Conservation (phyloP, 768 basidiomycete species). For the Lentinula aciculospora region DNA sequence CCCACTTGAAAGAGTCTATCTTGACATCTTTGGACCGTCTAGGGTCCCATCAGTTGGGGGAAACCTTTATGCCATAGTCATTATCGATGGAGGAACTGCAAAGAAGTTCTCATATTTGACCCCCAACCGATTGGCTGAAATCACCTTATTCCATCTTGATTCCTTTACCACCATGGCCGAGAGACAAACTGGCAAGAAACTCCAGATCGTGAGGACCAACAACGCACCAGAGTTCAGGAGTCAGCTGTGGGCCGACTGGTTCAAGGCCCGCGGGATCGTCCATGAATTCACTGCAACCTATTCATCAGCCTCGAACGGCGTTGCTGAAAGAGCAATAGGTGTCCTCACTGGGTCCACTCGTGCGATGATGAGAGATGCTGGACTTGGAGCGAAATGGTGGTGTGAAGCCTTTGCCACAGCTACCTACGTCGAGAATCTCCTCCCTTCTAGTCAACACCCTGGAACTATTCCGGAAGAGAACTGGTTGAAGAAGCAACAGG, state of each 20-base stretch:
- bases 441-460: background rate
- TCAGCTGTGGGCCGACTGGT: constrained; percentile 8
- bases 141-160: background rate
- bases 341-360: background rate
- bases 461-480: background rate
- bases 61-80: constrained; percentile 5
- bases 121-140: background rate
- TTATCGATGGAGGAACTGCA: background rate
- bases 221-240: constrained; percentile 18
- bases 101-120: background rate
- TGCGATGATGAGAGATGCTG: constrained; percentile 5
- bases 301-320: constrained; percentile 8
- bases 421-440: background rate
- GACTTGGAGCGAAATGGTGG: constrained; percentile 11
- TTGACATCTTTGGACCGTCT: constrained; percentile 14
- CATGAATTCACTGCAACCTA: background rate
- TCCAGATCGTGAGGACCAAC: constrained; percentile 12
- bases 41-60: background rate
- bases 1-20: background rate
- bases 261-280: constrained; percentile 3
- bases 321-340: constrained; percentile 8
- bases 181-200: background rate
- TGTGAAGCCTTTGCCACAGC: background rate
- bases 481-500: background rate
- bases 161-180: background rate